phyloP scores from a whole-genome alignment of 768 basidiomycete genomes.

The Amanita polypyramis region DNA sequence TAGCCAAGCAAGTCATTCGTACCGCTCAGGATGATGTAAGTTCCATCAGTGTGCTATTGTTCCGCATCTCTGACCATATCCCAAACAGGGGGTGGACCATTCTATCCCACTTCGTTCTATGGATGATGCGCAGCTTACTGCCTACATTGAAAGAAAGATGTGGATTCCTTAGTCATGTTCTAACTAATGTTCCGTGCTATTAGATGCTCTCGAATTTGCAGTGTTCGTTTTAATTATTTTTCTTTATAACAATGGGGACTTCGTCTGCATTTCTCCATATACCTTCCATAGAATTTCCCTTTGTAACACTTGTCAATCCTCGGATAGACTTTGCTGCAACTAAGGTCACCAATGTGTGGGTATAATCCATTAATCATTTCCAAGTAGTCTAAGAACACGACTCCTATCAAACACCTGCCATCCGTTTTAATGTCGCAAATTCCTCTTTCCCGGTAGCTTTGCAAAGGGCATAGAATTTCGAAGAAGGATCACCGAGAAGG shows the following conservation, averaged over 20 bases:
- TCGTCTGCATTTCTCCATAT: too few relatives aligned
- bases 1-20: constrained; percentile 69
- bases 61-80: constrained; percentile 6
- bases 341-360: too few relatives aligned
- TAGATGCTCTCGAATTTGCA: neutral
- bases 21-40: constrained; percentile 68
- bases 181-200: neutral
- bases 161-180: constrained; percentile 42
- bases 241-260: too few relatives aligned
- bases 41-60: constrained; percentile 8
- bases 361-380: too few relatives aligned
- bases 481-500: constrained; percentile 43
- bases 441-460: constrained; percentile 67
- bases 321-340: too few relatives aligned
- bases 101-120: constrained; percentile 41
- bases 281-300: too few relatives aligned
- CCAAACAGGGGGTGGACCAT: constrained; percentile 41
- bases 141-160: constrained; percentile 55
- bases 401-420: constrained; percentile 33
- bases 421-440: constrained; percentile 54
- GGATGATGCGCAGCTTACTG: constrained; percentile 43
- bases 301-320: too few relatives aligned
- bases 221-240: too few relatives aligned
- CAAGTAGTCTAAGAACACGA: too few relatives aligned
- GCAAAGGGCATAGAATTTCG: constrained; percentile 59